Evolutionary conservation across 2,329 filamentous ascomycete species (phyloP).

Genomic region (Diplodia intermedia): DNA sequence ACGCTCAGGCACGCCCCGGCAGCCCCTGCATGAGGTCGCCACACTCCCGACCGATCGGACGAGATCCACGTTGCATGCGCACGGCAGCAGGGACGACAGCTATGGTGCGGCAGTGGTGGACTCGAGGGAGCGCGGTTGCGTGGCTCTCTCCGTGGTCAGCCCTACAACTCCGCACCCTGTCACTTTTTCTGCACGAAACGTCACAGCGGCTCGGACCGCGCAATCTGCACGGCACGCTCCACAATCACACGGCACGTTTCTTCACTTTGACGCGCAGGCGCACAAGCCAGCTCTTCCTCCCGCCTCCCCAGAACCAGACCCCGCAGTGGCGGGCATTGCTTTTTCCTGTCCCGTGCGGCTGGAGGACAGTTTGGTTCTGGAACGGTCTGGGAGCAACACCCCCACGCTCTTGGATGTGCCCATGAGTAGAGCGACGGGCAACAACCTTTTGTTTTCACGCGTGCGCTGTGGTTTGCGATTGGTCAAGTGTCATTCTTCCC

Average conservation of each 20-base stretch:
- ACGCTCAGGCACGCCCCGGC: conserved; percentile 14
- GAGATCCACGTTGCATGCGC: conserved; percentile 17
- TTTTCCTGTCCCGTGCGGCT: conserved; percentile 3
- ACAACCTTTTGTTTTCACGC: background rate
- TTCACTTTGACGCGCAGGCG: conserved; percentile 6
- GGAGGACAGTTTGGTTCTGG: background rate
- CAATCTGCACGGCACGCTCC: conserved; percentile 22
- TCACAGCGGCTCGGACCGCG: conserved; percentile 28
- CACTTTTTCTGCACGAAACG: conserved; percentile 11
- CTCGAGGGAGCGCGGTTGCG: background rate
- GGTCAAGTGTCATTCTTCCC: background rate
- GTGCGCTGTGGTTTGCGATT: background rate
- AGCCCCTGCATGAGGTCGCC: conserved; percentile 7
- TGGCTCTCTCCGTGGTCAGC: conserved; percentile 4
- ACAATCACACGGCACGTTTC: conserved; percentile 25
- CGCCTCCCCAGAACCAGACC: background rate
- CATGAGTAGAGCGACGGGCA: background rate
- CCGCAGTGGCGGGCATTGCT: background rate
- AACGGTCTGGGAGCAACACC: background rate
- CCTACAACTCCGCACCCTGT: conserved; percentile 25
- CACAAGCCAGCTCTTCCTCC: conserved; percentile 7
- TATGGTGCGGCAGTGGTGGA: background rate
- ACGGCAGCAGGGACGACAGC: background rate
- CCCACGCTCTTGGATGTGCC: background rate
- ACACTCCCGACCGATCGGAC: conserved; percentile 15